Percentiles rank a stretch among this genome's conserved stretches.
Conservation (phyloP, 192 early-diverging fungal genomes). For the Haplosporangium gracile region DNA sequence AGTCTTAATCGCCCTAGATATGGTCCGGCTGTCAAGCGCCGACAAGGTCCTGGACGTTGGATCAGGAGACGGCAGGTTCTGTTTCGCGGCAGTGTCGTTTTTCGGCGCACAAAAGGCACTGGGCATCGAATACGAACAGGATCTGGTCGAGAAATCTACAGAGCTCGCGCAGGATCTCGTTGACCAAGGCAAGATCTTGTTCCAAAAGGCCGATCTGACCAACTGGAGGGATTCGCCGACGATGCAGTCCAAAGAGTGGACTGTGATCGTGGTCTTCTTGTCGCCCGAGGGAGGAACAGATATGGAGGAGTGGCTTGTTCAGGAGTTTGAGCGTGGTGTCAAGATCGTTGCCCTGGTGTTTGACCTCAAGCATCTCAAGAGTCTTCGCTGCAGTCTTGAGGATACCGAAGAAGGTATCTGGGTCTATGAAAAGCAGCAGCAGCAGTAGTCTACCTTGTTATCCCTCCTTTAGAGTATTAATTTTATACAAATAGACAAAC, state of each 20-base stretch:
- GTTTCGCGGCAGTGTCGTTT: conserved; percentile 61
- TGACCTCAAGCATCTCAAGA: conserved; percentile 63
- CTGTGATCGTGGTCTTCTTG: conserved; percentile 64
- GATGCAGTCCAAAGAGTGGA: conserved; percentile 55
- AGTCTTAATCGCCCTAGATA: conserved; percentile 59
- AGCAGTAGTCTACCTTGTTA: neutral
- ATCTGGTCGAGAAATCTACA: conserved; percentile 59
- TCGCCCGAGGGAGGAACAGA: conserved; percentile 63
- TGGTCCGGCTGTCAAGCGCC: conserved; percentile 54
- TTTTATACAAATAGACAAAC: neutral
- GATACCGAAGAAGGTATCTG: conserved; percentile 65
- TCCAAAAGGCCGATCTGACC: conserved; percentile 58
- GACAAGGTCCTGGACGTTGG: conserved; percentile 71
- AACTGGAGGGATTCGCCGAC: conserved; percentile 38
- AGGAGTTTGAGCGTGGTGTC: conserved; percentile 59
- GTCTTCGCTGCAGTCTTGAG: conserved; percentile 45
- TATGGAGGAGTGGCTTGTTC: conserved; percentile 59
- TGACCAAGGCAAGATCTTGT: conserved; percentile 33
- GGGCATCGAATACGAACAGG: conserved; percentile 67
- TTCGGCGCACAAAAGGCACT: conserved; percentile 58
- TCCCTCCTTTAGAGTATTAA: neutral
- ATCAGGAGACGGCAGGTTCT: conserved; percentile 72
- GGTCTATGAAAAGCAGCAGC: conserved; percentile 56
- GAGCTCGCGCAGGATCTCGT: conserved; percentile 39
- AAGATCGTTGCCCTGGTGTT: conserved; percentile 67